Evolutionary conservation across 2,329 filamentous ascomycete species (phyloP).

Genomic region (Ophioceras dolichostomum): DNA sequence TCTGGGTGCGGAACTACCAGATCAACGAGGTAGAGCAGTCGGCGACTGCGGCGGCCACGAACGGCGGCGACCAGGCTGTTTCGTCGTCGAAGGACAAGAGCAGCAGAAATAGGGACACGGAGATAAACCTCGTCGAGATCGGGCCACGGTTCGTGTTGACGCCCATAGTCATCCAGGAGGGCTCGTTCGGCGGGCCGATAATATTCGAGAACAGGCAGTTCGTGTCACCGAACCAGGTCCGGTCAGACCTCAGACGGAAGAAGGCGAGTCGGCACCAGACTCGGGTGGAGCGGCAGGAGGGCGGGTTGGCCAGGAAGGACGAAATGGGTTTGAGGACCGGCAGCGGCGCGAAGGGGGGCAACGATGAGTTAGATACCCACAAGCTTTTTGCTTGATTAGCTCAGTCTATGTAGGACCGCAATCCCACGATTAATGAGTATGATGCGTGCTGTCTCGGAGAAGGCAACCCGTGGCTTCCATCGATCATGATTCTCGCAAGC

Average conservation of each 20-base stretch:
- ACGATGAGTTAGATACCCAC: constrained; percentile 63
- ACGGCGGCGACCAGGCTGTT: constrained; percentile 22
- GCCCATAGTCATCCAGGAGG: constrained; percentile 90
- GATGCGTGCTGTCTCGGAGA: too few relatives aligned
- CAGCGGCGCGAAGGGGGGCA: constrained; percentile 48
- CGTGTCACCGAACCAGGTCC: constrained; percentile 88
- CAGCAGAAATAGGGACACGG: constrained; percentile 43
- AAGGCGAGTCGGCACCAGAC: constrained; percentile 70
- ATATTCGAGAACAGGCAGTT: constrained; percentile 99
- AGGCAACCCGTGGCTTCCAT: too few relatives aligned
- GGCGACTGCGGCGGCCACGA: constrained; percentile 25
- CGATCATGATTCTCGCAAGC: too few relatives aligned
- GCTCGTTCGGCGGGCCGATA: constrained; percentile 87
- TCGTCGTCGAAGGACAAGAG: constrained; percentile 10
- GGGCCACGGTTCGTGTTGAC: constrained; percentile 88
- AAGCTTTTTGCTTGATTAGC: constrained; percentile 59
- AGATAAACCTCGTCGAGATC: constrained; percentile 80
- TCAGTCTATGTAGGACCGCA: too few relatives aligned
- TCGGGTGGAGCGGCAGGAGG: constrained; percentile 61
- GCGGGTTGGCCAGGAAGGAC: constrained; percentile 61
- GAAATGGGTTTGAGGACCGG: constrained; percentile 62
- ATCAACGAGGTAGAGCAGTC: constrained; percentile 70
- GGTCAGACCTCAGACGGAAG: constrained; percentile 63
- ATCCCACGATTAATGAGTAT: too few relatives aligned
- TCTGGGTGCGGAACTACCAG: constrained; percentile 94